phyloP scores from a whole-genome alignment of 139 green algal genomes.

The Chlorella vulgaris region DNA sequence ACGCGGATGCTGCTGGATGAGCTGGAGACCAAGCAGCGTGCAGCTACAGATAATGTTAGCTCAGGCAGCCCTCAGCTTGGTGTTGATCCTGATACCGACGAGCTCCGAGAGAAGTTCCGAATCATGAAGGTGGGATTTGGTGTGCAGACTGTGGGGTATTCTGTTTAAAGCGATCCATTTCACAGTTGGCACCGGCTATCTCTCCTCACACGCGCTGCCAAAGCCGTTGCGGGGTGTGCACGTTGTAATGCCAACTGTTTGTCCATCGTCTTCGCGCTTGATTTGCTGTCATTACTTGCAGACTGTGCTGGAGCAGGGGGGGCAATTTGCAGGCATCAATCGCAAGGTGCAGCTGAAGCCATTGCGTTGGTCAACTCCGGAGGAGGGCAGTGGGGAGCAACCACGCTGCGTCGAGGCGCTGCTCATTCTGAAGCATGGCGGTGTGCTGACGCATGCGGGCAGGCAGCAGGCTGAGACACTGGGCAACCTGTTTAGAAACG shows the following conservation, averaged over 20 bases:
- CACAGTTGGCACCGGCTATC: no score
- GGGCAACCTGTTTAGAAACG: slow-evolving; percentile 88
- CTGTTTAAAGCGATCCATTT: no score
- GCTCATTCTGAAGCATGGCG: slow-evolving; percentile 89
- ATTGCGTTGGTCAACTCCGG: slow-evolving; percentile 52
- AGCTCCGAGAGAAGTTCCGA: slow-evolving; percentile 86
- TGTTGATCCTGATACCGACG: slow-evolving; percentile 56
- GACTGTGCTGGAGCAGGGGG: slow-evolving; percentile 82
- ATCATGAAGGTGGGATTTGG: slow-evolving; percentile 78
- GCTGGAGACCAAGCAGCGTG: slow-evolving; percentile 41
- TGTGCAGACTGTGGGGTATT: background rate
- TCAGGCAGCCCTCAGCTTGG: background rate
- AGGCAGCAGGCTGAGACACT: slow-evolving; percentile 89
- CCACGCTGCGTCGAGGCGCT: slow-evolving; percentile 55
- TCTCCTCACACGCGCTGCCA: no score
- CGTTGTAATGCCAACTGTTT: no score
- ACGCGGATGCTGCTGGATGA: slow-evolving; percentile 73
- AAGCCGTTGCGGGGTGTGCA: no score
- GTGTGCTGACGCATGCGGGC: slow-evolving; percentile 88
- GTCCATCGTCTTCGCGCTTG: no score
- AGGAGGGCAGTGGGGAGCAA: slow-evolving; percentile 34
- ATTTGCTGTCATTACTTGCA: no score
- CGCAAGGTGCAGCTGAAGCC: slow-evolving; percentile 98
- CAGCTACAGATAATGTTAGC: background rate
- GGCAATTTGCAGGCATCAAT: slow-evolving; percentile 95